phyloP scores from a whole-genome alignment of 1,284 basidiomycete species.

The Schizophyllum amplum region DNA sequence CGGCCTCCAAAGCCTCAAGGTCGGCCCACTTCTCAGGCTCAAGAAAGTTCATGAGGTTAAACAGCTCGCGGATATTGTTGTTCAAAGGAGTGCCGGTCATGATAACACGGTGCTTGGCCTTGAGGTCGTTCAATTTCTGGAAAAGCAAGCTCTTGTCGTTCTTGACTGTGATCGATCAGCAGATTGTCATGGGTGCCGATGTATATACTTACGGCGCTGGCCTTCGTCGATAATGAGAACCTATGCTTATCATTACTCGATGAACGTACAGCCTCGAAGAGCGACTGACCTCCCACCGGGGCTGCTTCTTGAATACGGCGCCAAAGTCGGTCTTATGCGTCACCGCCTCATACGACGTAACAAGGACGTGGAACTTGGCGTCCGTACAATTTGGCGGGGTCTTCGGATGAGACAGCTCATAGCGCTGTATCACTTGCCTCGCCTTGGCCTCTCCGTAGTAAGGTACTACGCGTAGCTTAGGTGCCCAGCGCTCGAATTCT shows the following conservation, averaged over 20 bases:
- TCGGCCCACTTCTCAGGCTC: conserved; percentile 73
- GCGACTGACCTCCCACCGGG: conserved; percentile 73
- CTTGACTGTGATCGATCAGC: conserved; percentile 52
- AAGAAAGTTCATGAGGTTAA: conserved; percentile 93
- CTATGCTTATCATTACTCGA: conserved; percentile 1
- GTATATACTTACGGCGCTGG: conserved; percentile 62
- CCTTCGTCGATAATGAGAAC: conserved; percentile 89
- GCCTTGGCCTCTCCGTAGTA: conserved; percentile 76
- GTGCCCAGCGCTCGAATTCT: conserved; percentile 92
- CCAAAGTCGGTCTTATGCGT: conserved; percentile 60
- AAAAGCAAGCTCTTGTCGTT: conserved; percentile 77
- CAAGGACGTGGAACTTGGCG: conserved; percentile 77
- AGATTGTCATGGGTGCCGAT: neutral
- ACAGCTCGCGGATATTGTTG: conserved; percentile 92
- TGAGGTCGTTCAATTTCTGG: conserved; percentile 74
- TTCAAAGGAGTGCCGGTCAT: conserved; percentile 97
- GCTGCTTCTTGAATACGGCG: conserved; percentile 68
- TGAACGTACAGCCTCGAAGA: neutral
- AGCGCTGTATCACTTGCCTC: conserved; percentile 74
- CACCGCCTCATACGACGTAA: conserved; percentile 85
- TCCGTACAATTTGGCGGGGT: conserved; percentile 33
- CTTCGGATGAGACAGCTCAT: conserved; percentile 67
- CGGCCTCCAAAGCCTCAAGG: conserved; percentile 60
- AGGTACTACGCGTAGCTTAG: conserved; percentile 71
- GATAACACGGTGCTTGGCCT: conserved; percentile 76